Conservation (phyloP, 345 rosid genomes). For the Populus euphratica region DNA sequence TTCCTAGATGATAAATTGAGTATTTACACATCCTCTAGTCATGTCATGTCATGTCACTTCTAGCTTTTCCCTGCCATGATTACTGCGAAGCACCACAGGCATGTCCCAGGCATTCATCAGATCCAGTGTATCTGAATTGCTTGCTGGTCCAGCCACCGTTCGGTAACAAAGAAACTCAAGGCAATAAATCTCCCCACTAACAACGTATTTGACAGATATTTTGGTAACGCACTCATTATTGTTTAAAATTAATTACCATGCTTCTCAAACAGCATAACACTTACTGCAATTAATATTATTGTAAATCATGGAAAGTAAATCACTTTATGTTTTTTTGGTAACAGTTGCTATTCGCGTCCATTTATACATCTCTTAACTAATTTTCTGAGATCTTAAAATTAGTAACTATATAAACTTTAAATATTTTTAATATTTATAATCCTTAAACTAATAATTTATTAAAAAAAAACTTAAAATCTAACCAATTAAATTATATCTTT, state of each 20-base stretch:
- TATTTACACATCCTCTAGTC: neutral
- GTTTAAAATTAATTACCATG: too few relatives aligned
- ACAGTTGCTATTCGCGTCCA: accelerated
- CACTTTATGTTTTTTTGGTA: too few relatives aligned
- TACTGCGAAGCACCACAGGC: neutral
- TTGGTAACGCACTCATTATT: neutral
- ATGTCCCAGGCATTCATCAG: neutral
- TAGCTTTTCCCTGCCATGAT: neutral
- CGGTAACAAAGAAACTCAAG: neutral
- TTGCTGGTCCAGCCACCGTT: neutral
- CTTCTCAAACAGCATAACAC: too few relatives aligned
- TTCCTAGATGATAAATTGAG: neutral
- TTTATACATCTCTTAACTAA: accelerated
- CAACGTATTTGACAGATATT: neutral
- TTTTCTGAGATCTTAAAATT: accelerated
- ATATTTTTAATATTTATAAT: accelerated
- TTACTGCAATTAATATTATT: neutral
- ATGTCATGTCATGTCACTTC: neutral
- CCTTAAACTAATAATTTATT: accelerated
- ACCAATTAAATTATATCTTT: accelerated
- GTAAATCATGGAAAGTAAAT: too few relatives aligned
- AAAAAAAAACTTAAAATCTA: accelerated
- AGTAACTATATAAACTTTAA: accelerated
- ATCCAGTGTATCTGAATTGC: neutral
- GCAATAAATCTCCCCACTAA: neutral